phyloP scores from a whole-genome alignment of 148 eudicot genomes.

The Amaranthus palmeri region DNA sequence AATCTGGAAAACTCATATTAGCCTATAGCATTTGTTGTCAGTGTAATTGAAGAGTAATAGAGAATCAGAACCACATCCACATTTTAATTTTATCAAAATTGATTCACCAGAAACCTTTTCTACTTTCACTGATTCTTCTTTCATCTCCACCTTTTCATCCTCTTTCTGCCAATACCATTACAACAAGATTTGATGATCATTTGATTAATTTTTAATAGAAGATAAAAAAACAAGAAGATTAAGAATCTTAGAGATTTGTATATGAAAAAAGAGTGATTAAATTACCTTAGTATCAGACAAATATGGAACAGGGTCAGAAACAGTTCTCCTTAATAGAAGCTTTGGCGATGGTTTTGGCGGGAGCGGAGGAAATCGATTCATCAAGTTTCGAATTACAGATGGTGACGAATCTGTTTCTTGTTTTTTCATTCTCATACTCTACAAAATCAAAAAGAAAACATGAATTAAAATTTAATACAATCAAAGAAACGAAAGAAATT shows the following conservation, averaged over 20 bases:
- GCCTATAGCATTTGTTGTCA: constrained; percentile 21
- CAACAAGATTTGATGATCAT: no score
- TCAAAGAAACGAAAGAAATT: background rate
- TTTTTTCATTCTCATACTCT: background rate
- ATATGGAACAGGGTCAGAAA: constrained; percentile 11
- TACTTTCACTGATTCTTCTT: constrained; percentile 1
- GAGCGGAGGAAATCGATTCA: constrained; percentile 8
- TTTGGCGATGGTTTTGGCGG: constrained; percentile 8
- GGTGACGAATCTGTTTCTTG: background rate
- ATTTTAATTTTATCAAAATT: constrained; percentile 15
- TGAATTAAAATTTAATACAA: background rate
- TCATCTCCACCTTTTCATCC: background rate
- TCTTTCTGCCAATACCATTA: background rate
- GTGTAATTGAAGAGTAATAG: constrained; percentile 8
- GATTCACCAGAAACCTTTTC: constrained; percentile 10
- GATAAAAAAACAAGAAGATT: no score
- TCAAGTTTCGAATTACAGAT: background rate
- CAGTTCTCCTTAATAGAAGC: constrained; percentile 7
- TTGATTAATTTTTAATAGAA: no score
- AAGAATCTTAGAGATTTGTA: background rate
- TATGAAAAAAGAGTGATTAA: no score
- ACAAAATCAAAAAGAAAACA: background rate
- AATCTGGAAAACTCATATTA: background rate
- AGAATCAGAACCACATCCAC: constrained; percentile 14
- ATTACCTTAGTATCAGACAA: background rate